Base-by-base conservation (phyloP, 2,329 filamentous ascomycete species). In the Pezicula neosporulosa region DNA sequence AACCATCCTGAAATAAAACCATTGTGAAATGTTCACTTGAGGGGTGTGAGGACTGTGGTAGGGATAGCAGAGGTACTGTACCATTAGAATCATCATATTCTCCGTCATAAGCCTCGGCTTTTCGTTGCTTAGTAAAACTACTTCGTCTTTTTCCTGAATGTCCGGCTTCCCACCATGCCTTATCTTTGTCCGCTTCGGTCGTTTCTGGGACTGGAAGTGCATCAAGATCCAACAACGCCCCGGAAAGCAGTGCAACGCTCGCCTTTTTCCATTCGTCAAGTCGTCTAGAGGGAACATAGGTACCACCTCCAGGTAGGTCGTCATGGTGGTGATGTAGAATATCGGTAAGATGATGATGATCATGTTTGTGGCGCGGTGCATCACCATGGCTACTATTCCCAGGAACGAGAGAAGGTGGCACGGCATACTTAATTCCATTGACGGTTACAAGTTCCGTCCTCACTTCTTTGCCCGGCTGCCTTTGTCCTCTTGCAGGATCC, bases 101-200 rank as follows among this genome's bases (percentile, higher is more conserved):
- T 15, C 82, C 83, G 60, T 86, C 83, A 59, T 86, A 88, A 0
- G 81, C 77, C 56, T 84, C 83, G 1, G 81, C 81, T 59, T 76
- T 81, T 48, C 77, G 57, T 42, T 60, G 57, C 27, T 57, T 60
- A n/a, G 53, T 63, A 35, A 62, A 61, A 47, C 68, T 66, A 15
- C 66, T 65, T 56, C 70, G 68, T 37, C 70, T 70, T 44, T 73
- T 70, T 2, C 68, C 66, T 18, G 70, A 76, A 51, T 71, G 72
- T 28, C 70, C 74, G 48, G 76, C 75, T 64, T 95, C 90, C 90
- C 90, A 94, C 90, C 90, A 95, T 2, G 88, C 74, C 58, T 79
- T 78, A 55, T 75, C 75, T 55, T 73, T 78, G 39, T 83, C 80
- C 8, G 55, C 48, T 48, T 66, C 63, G n/a, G 55, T 54, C 35